Conservation (phyloP, 2,329 filamentous ascomycete species). For the Metarhizium rileyi region DNA sequence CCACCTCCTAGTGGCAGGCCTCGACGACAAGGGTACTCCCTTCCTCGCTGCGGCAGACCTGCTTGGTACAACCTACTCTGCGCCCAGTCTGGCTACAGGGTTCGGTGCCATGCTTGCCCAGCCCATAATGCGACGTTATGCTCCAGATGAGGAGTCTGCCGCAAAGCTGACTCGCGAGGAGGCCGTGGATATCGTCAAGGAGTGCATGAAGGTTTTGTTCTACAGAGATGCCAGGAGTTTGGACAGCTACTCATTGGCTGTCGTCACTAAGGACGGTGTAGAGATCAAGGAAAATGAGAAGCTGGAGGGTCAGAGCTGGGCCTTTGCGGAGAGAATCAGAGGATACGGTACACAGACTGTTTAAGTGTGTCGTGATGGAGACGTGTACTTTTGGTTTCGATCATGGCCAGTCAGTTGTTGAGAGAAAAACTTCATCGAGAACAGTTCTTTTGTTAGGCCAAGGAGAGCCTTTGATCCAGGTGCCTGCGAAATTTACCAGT, state of each 20-base stretch:
- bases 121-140: slow-evolving; percentile 75
- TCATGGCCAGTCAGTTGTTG: background rate
- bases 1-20: slow-evolving; percentile 79
- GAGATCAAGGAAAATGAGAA: slow-evolving; percentile 76
- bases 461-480: too few relatives aligned
- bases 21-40: slow-evolving; percentile 69
- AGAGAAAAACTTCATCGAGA: background rate
- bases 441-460: too few relatives aligned
- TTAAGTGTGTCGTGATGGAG: slow-evolving; percentile 15
- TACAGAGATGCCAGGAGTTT: slow-evolving; percentile 92
- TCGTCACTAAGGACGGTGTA: slow-evolving; percentile 83
- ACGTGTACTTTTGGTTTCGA: background rate
- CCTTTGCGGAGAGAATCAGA: slow-evolving; percentile 88
- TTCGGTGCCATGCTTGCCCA: slow-evolving; percentile 90
- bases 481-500: too few relatives aligned
- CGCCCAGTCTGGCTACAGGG: slow-evolving; percentile 83
- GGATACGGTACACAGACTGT: slow-evolving; percentile 85
- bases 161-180: slow-evolving; percentile 63
- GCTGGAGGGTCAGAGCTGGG: slow-evolving; percentile 95
- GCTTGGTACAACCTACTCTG: slow-evolving; percentile 82
- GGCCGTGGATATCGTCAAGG: slow-evolving; percentile 71
- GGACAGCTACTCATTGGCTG: slow-evolving; percentile 83
- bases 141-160: slow-evolving; percentile 74
- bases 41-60: slow-evolving; percentile 91
- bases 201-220: slow-evolving; percentile 97